phyloP scores from a whole-genome alignment of 345 rosid genomes.

The Sonneratia alba region DNA sequence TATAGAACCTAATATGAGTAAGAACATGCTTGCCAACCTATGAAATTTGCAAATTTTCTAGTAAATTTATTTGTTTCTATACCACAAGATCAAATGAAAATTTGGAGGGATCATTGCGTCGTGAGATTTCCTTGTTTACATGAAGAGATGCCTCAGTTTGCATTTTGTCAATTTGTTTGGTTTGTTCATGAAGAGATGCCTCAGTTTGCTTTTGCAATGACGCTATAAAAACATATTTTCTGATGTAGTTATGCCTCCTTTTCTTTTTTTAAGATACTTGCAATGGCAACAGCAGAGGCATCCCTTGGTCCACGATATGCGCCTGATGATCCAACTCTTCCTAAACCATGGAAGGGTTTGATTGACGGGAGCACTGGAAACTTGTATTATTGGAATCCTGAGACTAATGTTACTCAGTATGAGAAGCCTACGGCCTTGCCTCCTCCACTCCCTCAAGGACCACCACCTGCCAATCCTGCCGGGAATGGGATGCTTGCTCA shows the following conservation, averaged over 20 bases:
- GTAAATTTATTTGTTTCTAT: background rate
- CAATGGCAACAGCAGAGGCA: conserved; percentile 60
- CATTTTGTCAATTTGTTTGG: background rate
- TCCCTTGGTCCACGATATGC: conserved; percentile 78
- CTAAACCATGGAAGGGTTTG: conserved; percentile 92
- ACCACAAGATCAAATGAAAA: background rate
- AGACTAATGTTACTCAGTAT: conserved; percentile 81
- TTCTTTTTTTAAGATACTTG: conserved; percentile 6
- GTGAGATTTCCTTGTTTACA: background rate
- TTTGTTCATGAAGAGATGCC: background rate
- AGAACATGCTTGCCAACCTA: background rate
- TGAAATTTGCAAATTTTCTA: background rate
- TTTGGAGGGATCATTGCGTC: background rate
- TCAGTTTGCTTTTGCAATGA: background rate
- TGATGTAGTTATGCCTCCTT: background rate
- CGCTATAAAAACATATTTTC: background rate
- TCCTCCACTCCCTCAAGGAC: conserved; percentile 51
- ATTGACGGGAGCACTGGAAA: conserved; percentile 80
- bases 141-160: background rate
- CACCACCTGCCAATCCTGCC: conserved; percentile 38
- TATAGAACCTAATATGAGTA: background rate
- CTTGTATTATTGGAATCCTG: conserved; percentile 94
- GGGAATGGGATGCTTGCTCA: conserved; percentile 36
- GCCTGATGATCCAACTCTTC: conserved; percentile 90
- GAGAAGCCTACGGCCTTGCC: conserved; percentile 64